Evolutionary conservation across 2,329 filamentous ascomycete species (phyloP).

Genomic region (Epichloe gansuensis): DNA sequence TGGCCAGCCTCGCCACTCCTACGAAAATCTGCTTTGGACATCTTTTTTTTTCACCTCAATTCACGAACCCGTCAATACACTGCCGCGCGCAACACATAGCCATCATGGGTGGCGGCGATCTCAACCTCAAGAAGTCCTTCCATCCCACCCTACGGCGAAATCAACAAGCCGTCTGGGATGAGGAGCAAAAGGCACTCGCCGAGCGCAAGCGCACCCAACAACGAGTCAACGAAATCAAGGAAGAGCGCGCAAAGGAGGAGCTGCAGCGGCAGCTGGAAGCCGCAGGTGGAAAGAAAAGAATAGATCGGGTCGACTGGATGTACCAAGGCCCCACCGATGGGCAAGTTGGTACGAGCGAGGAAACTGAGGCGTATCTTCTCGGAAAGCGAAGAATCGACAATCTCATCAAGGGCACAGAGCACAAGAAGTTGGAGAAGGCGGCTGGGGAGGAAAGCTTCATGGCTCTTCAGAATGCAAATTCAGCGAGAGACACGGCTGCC

Average conservation of each 20-base stretch:
- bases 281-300: conserved; percentile 67
- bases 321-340: conserved; percentile 78
- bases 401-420: conserved; percentile 64
- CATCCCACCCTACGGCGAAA: conserved; percentile 86
- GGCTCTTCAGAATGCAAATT: conserved; percentile 58
- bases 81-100: conserved; percentile 7
- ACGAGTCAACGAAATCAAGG: conserved; percentile 82
- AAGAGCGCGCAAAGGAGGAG: conserved; percentile 87
- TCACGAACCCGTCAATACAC: neutral
- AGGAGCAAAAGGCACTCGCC: conserved; percentile 83
- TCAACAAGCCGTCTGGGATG: conserved; percentile 79
- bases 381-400: conserved; percentile 88
- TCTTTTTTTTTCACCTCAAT: neutral
- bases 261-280: conserved; percentile 82
- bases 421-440: conserved; percentile 69
- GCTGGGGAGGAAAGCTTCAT: conserved; percentile 48
- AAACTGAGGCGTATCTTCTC: conserved; percentile 85
- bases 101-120: conserved; percentile 84
- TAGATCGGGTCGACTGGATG: conserved; percentile 94
- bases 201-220: conserved; percentile 92
- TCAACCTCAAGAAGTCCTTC: conserved; percentile 93
- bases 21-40: neutral
- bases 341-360: conserved; percentile 65
- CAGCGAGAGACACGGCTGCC: conserved; percentile 62
- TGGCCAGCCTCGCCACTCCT: neutral